A percentile compares a stretch with the other conserved stretches of the same genome.
phyloP scores from a whole-genome alignment of 768 basidiomycete species.

The Trametes punicea region DNA sequence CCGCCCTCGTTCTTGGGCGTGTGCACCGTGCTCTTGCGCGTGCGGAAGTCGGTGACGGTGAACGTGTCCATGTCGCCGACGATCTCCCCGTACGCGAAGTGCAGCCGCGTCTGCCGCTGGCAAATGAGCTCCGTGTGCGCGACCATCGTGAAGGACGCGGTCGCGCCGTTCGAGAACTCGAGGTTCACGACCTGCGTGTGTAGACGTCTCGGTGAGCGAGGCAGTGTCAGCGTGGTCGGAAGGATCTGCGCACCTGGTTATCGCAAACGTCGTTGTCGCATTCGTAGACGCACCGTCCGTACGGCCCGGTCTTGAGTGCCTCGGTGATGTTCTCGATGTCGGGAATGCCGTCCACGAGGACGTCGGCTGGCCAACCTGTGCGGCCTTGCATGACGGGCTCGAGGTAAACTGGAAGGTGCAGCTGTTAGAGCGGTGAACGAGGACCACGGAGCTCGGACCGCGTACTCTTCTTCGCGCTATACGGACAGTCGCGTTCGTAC shows the following conservation, averaged over 20 bases:
- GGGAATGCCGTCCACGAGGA: constrained; percentile 75
- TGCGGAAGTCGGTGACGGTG: constrained; percentile 75
- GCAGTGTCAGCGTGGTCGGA: no score
- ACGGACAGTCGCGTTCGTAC: constrained; percentile 69
- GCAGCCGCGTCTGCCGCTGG: constrained; percentile 77
- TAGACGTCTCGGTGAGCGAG: not conserved
- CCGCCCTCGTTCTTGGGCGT: constrained; percentile 57
- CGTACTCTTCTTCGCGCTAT: constrained; percentile 82
- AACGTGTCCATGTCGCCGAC: constrained; percentile 78
- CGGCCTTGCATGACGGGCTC: constrained; percentile 60
- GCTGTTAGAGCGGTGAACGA: not conserved
- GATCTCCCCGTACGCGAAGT: constrained; percentile 86
- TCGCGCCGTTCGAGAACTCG: constrained; percentile 78
- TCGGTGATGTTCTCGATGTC: constrained; percentile 83
- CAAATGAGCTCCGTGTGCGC: constrained; percentile 80
- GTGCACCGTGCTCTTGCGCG: constrained; percentile 41
- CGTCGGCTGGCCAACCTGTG: constrained; percentile 60
- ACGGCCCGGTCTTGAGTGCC: constrained; percentile 67
- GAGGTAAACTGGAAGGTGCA: constrained; percentile 61
- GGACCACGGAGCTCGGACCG: not conserved
- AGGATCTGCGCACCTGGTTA: not conserved
- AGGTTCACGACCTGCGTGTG: constrained; percentile 69
- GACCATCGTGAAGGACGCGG: constrained; percentile 87
- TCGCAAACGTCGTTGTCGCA: constrained; percentile 61
- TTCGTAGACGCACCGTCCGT: constrained; percentile 85